Conservation (phyloP, 1,139 yeast genomes). For the Entelexis sorbosivorans region DNA sequence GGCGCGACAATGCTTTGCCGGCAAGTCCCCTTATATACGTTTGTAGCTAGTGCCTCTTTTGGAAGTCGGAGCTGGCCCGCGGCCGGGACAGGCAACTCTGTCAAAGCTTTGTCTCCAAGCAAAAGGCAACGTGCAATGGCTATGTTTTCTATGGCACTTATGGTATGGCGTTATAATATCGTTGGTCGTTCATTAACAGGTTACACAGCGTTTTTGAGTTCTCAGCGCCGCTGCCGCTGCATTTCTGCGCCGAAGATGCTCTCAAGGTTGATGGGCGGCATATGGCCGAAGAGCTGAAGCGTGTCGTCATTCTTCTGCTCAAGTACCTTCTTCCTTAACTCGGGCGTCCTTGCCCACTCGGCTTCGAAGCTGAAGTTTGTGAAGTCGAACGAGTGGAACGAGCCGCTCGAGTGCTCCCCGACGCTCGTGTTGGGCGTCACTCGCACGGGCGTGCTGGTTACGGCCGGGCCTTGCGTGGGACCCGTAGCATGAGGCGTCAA, state of each 20-base stretch:
- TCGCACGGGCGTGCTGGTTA: constrained; percentile 12
- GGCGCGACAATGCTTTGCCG: no score
- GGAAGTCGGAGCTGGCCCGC: background rate
- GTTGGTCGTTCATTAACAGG: background rate
- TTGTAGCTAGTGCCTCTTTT: background rate
- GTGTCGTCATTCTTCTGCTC: constrained; percentile 12
- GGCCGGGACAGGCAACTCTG: no score
- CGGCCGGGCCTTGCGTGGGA: background rate
- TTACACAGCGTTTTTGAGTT: background rate
- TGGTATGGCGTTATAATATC: background rate
- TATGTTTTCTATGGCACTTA: no score
- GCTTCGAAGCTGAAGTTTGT: constrained; percentile 16
- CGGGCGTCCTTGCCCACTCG: constrained; percentile 16
- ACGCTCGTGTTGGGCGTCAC: background rate
- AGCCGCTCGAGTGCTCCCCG: constrained; percentile 1
- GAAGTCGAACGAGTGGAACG: constrained; percentile 12
- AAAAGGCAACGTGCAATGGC: no score
- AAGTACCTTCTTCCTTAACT: constrained; percentile 1
- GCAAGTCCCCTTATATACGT: background rate
- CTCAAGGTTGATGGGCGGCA: constrained; percentile 14
- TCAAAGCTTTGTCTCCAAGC: no score
- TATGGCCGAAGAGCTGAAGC: constrained; percentile 8
- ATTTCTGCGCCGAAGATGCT: constrained; percentile 12
- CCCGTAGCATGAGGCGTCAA: background rate
- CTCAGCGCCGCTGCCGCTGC: constrained; percentile 4